These are phyloP conservation scores for Phytopythium litorale DNA, from an alignment of 352 stramenopile species.

Conservation along the genomic window DNA sequence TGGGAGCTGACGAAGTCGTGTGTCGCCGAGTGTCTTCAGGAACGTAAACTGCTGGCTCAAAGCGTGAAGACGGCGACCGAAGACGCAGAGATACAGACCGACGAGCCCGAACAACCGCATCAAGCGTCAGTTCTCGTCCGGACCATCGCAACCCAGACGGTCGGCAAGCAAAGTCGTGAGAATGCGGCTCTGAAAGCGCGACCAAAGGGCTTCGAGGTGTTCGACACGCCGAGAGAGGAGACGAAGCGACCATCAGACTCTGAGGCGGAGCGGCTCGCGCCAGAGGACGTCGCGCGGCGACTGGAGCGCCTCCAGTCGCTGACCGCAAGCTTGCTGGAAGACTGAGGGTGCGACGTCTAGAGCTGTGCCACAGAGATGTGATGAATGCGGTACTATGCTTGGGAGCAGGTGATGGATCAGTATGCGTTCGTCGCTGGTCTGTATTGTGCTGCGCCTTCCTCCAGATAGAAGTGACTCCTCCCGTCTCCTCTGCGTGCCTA, in stretches of 20 bases:
- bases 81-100: conserved; percentile 19
- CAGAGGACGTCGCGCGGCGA: conserved; percentile 28
- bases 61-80: conserved; percentile 8
- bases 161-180: conserved; percentile 20
- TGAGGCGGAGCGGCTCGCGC: conserved; percentile 12
- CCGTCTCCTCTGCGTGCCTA: not conserved
- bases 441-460: not conserved
- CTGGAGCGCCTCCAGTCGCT: conserved; percentile 54
- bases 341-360: conserved; percentile 18
- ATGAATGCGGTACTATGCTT: too few relatives aligned
- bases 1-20: too few relatives aligned
- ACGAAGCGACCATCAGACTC: conserved; percentile 4
- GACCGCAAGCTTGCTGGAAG: conserved; percentile 49
- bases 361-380: too few relatives aligned
- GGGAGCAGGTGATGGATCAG: too few relatives aligned
- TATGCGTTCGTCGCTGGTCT: too few relatives aligned
- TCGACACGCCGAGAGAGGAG: not conserved
- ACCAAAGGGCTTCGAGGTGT: not conserved
- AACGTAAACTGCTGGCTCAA: conserved; percentile 25
- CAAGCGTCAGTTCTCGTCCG: conserved; percentile 10
- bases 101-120: not conserved
- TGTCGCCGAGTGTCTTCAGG: too few relatives aligned
- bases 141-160: conserved; percentile 10
- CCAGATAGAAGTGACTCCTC: not conserved
- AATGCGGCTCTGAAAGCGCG: not conserved